Conservation (phyloP, 169 alveolate genomes). For the Eimeria necatrix region DNA sequence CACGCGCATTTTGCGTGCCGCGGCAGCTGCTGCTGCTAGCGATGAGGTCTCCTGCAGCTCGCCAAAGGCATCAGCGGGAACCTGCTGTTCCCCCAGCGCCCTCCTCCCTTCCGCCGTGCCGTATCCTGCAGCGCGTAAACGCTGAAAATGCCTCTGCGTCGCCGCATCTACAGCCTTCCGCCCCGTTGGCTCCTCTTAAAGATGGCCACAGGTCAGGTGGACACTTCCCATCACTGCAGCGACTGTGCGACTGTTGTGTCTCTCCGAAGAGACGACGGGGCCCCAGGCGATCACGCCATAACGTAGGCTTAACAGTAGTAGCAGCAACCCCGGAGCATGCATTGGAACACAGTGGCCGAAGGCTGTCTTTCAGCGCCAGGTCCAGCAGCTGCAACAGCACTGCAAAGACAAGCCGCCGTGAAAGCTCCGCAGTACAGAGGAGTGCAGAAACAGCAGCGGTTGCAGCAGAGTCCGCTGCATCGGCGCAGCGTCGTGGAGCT, state of each 20-base stretch:
- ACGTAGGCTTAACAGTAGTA: neutral
- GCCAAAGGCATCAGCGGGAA: constrained; percentile 59
- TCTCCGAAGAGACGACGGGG: constrained; percentile 39
- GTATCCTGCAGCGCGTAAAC: constrained; percentile 24
- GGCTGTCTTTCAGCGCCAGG: constrained; percentile 2
- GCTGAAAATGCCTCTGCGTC: neutral
- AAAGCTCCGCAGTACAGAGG: neutral
- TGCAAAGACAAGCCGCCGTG: neutral
- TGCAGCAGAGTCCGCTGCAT: neutral
- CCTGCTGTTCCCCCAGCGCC: constrained; percentile 36
- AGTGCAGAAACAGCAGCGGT: neutral
- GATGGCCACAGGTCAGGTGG: constrained; percentile 41
- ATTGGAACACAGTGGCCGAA: constrained; percentile 5
- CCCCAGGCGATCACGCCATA: constrained; percentile 54
- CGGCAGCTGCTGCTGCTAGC: constrained; percentile 47
- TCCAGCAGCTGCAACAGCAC: constrained; percentile 34
- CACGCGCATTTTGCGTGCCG: neutral
- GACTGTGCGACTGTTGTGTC: constrained; percentile 54
- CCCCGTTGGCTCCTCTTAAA: neutral
- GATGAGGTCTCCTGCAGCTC: constrained; percentile 30
- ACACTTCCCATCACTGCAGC: constrained; percentile 28
- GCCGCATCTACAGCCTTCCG: constrained; percentile 1
- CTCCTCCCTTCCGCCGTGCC: constrained; percentile 29
- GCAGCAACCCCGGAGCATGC: constrained; percentile 13
- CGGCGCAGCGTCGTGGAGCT: neutral